Conservation (phyloP, 495 filamentous ascomycete species). For the Penicillium maclennaniae region DNA sequence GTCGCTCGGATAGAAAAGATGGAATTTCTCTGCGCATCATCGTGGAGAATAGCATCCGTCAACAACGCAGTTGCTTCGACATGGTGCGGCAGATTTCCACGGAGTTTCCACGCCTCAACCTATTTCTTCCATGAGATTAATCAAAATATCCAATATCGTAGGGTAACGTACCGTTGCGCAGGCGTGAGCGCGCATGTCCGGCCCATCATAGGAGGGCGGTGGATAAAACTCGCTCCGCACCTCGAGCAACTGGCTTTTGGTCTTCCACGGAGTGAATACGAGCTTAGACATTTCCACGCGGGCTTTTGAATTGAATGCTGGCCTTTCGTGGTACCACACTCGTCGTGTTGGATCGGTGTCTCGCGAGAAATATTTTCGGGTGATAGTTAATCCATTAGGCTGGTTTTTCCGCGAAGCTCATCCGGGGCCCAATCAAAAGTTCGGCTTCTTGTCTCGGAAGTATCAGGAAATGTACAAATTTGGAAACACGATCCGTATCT, state of each 20-base stretch:
- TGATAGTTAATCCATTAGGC: constrained; percentile 11
- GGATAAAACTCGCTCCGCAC: constrained; percentile 68
- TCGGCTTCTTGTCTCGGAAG: not conserved
- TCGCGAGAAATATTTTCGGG: constrained; percentile 17
- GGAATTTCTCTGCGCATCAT: constrained; percentile 50
- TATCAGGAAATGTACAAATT: not conserved
- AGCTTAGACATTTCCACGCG: constrained; percentile 62
- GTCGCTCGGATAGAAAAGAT: constrained; percentile 53
- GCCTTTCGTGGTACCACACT: not conserved
- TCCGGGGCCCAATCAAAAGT: not conserved
- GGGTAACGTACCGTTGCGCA: constrained; percentile 41
- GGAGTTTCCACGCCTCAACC: constrained; percentile 56
- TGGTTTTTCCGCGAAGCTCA: constrained; percentile 3
- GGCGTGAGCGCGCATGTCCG: constrained; percentile 40
- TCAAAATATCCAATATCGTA: constrained; percentile 2
- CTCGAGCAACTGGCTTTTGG: constrained; percentile 57
- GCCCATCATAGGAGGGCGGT: constrained; percentile 28
- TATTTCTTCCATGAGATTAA: constrained; percentile 11
- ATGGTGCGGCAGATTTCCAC: constrained; percentile 74
- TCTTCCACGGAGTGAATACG: constrained; percentile 76
- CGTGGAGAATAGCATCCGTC: constrained; percentile 67
- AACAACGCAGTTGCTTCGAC: constrained; percentile 78
- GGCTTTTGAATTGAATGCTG: not conserved
- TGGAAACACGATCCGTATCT: not conserved
- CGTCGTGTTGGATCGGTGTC: not conserved